phyloP scores from a whole-genome alignment of 768 basidiomycete species.

The Hygrophorus russula region DNA sequence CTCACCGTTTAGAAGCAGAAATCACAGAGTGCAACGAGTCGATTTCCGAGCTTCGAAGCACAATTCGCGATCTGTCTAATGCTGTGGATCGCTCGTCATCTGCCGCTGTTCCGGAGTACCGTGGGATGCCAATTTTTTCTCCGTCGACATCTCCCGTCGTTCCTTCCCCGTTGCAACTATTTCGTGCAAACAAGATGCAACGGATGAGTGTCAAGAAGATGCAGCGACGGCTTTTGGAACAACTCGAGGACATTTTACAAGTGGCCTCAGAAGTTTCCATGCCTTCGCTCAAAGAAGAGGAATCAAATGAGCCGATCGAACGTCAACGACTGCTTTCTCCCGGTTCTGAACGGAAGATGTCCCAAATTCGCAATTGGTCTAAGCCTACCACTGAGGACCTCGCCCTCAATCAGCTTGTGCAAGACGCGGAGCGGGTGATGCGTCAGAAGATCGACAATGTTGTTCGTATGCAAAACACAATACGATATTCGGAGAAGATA shows the following conservation, averaged over 20 bases:
- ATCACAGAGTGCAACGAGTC: conserved; percentile 91
- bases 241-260: conserved; percentile 78
- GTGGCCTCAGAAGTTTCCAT: conserved; percentile 73
- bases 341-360: conserved; percentile 78
- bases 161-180: conserved; percentile 67
- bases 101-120: conserved; percentile 64
- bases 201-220: conserved; percentile 71
- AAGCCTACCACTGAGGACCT: conserved; percentile 79
- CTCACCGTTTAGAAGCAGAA: conserved; percentile 92
- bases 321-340: conserved; percentile 86
- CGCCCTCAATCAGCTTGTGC: conserved; percentile 70
- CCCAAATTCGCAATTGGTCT: conserved; percentile 76
- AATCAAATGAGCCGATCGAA: conserved; percentile 84
- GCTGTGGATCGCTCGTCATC: conserved; percentile 69
- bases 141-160: conserved; percentile 63
- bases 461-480: conserved; percentile 93
- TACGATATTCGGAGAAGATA: conserved; percentile 93
- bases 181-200: conserved; percentile 70
- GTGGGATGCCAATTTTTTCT: conserved; percentile 75
- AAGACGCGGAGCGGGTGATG: conserved; percentile 84
- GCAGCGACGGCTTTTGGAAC: conserved; percentile 71
- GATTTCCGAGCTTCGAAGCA: conserved; percentile 75
- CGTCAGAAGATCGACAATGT: conserved; percentile 92
- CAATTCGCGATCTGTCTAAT: conserved; percentile 67
- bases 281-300: conserved; percentile 86